Percentiles rank a stretch among this genome's conserved stretches.
Evolutionary conservation across 1,139 yeast genomes (phyloP).

Genomic region (Maudiozyma humilis): DNA sequence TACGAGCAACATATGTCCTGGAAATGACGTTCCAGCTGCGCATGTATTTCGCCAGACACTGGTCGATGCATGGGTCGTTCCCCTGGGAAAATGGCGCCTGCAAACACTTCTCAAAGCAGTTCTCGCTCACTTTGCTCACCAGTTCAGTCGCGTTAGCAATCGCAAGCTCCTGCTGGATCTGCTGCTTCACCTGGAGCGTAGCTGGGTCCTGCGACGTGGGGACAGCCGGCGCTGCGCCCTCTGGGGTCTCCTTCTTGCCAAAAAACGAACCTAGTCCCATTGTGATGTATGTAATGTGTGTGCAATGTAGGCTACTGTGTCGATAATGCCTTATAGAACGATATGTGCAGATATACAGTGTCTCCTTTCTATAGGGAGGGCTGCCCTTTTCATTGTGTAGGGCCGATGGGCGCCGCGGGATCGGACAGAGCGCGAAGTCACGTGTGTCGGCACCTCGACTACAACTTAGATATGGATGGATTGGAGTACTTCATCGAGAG

Average conservation of each 20-base stretch:
- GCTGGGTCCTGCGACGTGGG: constrained; percentile 27
- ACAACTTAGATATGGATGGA: no score
- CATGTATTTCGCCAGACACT: constrained; percentile 83
- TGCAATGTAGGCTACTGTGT: not conserved
- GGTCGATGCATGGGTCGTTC: constrained; percentile 56
- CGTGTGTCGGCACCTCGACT: no score
- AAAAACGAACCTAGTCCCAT: constrained; percentile 10
- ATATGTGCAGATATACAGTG: no score
- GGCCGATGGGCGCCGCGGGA: no score
- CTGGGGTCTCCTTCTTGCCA: not conserved
- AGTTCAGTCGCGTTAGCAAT: constrained; percentile 83
- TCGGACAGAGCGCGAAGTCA: no score
- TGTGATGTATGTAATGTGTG: not conserved
- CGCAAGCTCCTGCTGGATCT: constrained; percentile 76
- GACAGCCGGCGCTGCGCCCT: not conserved
- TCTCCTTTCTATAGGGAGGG: no score
- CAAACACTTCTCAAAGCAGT: constrained; percentile 77
- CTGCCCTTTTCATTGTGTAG: no score
- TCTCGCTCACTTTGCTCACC: constrained; percentile 78
- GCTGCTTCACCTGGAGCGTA: constrained; percentile 59
- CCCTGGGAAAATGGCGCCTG: constrained; percentile 38
- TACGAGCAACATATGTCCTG: constrained; percentile 64
- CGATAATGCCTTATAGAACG: not conserved
- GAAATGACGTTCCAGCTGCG: constrained; percentile 83
- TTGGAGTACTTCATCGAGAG: no score